Base-by-base conservation (phyloP, 192 early-diverging fungal species). In the Coemansia interrupta region DNA sequence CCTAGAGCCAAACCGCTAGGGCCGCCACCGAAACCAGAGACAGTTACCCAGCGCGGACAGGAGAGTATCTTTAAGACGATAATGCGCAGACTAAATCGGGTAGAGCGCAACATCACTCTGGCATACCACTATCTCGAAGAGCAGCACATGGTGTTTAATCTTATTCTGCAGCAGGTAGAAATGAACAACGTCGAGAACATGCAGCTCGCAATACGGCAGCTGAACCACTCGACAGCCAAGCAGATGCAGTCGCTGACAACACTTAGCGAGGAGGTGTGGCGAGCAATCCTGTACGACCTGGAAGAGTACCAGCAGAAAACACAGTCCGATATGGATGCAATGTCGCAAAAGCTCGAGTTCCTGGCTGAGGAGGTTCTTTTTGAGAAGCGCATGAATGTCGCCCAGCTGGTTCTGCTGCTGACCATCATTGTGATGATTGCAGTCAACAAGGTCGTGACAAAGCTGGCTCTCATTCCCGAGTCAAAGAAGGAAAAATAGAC, bases 51-150 rank as follows among this genome's bases (percentile, higher is more conserved):
- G 36, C 50, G 54, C 36, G 83, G 84, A 12, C 90, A 93, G 60
- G 92, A 91, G 45, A 89, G 85, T 29, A 87, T 95, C 32, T 95
- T 91, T 71, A 94, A 95, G 52, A 93, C 87, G 8, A 94, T 97
- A 29, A 86, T 92, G 82, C 92, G 90, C 56, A 85, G 95, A 13
- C 72, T 97, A 2, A 68, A 75, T 28, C 68, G 80, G 13, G 73
- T 97, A 10, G 95, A 97, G 60, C 73, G 85, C 19, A 95, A 94
- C 63, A 80, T 89, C 3, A 90, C 90, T 0, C 61, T 89, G 15
- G 84, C 86, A 15, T 84, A 86, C 52, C 82, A 81, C 50, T 90
- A 91, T 53, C 60, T 92, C 50, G 88, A 92, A 48, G 87, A 89
- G 28, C 89, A 92, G 69, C 88, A 84, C 55, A 80, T 82, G 44